Evolutionary conservation across 768 basidiomycete species (phyloP).

Genomic region (Lactarius psammicola): DNA sequence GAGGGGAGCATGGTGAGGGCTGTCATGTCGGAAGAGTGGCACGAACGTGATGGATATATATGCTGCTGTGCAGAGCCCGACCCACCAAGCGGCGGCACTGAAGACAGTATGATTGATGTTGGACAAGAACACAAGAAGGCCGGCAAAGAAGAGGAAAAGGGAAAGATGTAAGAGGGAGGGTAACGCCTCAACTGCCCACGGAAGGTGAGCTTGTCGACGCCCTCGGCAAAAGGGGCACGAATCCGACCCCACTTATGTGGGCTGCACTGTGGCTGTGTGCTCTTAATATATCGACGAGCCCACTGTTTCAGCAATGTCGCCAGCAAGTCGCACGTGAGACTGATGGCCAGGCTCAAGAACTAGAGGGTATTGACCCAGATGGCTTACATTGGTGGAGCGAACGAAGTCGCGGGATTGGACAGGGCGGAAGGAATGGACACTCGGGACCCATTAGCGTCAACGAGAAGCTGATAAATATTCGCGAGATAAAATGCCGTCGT

Average conservation of each 20-base stretch:
- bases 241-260: background rate
- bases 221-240: background rate
- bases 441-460: background rate
- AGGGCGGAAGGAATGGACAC: background rate
- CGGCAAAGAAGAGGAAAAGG: conserved; percentile 13
- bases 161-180: background rate
- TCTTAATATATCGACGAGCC: conserved; percentile 1
- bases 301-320: conserved; percentile 9
- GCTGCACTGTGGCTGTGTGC: background rate
- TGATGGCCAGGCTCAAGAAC: conserved; percentile 7
- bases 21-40: background rate
- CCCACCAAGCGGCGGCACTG: background rate
- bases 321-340: conserved; percentile 2
- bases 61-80: background rate
- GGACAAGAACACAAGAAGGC: conserved; percentile 4
- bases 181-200: background rate
- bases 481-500: background rate
- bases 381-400: conserved; percentile 1
- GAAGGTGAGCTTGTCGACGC: background rate
- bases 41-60: conserved; percentile 2
- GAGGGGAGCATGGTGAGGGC: background rate
- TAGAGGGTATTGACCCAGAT: conserved; percentile 8
- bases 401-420: background rate
- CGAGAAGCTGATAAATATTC: conserved; percentile 6
- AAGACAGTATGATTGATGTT: background rate